Evolutionary conservation across 306 rosid species (phyloP), one percentile per base, ranked within the genome.

Genomic region (Pyrus bretschneideri): DNA sequence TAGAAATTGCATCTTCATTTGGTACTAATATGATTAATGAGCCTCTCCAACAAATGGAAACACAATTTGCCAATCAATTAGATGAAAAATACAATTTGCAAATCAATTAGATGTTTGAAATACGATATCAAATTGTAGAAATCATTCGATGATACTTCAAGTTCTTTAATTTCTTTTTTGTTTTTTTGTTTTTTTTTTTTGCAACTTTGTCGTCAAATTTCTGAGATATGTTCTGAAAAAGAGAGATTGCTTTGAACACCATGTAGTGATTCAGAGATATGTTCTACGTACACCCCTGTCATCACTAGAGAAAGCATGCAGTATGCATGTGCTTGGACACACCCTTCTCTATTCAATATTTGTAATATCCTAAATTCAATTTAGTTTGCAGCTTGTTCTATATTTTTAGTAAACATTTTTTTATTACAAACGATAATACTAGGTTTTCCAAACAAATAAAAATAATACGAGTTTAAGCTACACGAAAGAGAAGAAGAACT

Each of bases 191-290:
- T 35, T 61, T 13, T 25, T 13, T 10, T 25, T 61, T 23, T 19
- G 70, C 70, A 35, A 35, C 40, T 9, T 65, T 75, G 23, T 65
- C 51, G 51, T 64, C 51, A 75, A 75, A n/a, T 64, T 75, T 3
- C 27, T 23, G 27, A 60, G 11, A 42, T 29, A 40, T 11, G 0
- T 18, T 45, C 61, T 74, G 46, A 27, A 74, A 62, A 74, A n/a
- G 5, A 74, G 45, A 61, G 18, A 73, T 4, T 72, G 55, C 9
- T 3, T 72, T 72, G 10, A 38, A 22, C 49, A 13, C 25, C 25
- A 14, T 25, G 12, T 25, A 59, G 40, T 33, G 58, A 59, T 73
- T 73, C 69, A 73, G 69, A 73, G 57, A 60, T 17, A 73, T 60
- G 21, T 40, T 59, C 57, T 25, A 11, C 17, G 76, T 57, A 72